phyloP scores from a whole-genome alignment of 129 eudicot genomes.

The Pittosporum tobira region DNA sequence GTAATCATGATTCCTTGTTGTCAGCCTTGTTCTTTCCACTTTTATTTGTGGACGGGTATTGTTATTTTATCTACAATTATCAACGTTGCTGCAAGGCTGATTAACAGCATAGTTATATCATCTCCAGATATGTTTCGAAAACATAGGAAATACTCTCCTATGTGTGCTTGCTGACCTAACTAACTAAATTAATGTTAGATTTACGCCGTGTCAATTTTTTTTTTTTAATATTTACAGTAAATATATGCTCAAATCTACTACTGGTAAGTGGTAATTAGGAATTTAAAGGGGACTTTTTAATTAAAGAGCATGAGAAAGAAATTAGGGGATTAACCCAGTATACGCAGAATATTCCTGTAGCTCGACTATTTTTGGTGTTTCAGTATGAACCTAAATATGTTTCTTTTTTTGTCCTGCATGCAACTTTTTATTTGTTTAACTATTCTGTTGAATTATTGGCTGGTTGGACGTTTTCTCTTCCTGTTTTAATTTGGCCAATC shows the following conservation, averaged over 20 bases:
- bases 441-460: neutral
- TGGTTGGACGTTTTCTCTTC: neutral
- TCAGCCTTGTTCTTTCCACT: neutral
- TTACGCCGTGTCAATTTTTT: neutral
- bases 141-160: neutral
- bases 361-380: neutral
- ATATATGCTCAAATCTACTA: too few relatives aligned
- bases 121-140: too few relatives aligned
- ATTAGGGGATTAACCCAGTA: too few relatives aligned
- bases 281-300: too few relatives aligned
- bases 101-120: neutral
- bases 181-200: neutral
- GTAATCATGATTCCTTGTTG: neutral
- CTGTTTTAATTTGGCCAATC: conserved; percentile 10
- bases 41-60: too few relatives aligned
- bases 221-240: too few relatives aligned
- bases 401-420: neutral
- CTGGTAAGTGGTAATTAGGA: too few relatives aligned
- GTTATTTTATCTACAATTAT: neutral
- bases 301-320: too few relatives aligned
- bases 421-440: neutral
- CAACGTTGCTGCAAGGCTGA: neutral
- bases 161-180: neutral
- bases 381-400: neutral
- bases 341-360: neutral